Percentiles rank a stretch among this genome's conserved stretches.
Conservation (phyloP, 331 rosid genomes). For the Stylosanthes scabra region DNA sequence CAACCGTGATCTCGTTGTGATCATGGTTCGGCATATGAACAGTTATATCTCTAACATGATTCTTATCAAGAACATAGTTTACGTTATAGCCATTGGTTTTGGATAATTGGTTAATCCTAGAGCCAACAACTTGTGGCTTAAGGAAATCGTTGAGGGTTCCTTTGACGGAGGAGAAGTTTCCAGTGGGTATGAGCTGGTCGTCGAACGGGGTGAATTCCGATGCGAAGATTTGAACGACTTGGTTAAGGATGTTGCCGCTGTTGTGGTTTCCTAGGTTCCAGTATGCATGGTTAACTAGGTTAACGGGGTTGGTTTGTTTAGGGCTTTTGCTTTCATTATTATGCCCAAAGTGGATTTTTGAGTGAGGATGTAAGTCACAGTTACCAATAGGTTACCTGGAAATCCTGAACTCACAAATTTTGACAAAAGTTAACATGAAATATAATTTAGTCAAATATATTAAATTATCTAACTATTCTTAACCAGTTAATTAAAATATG, state of each 20-base stretch:
- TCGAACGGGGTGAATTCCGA: constrained; percentile 64
- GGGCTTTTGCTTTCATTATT: constrained; percentile 63
- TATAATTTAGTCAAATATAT: too few relatives aligned
- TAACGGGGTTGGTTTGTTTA: constrained; percentile 86
- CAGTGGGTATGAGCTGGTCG: constrained; percentile 62
- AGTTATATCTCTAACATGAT: too few relatives aligned
- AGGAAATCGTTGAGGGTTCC: constrained; percentile 86
- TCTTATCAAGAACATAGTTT: constrained; percentile 64
- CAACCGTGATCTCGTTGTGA: constrained; percentile 17
- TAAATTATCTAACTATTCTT: too few relatives aligned
- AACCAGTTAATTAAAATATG: too few relatives aligned
- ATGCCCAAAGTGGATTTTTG: constrained; percentile 48
- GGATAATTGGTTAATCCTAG: constrained; percentile 53
- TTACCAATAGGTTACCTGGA: constrained; percentile 72
- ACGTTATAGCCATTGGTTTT: constrained; percentile 64
- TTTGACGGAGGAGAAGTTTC: constrained; percentile 56
- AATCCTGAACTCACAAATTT: constrained; percentile 57
- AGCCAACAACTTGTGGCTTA: constrained; percentile 55
- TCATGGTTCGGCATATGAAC: constrained; percentile 6
- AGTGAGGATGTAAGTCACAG: constrained; percentile 50
- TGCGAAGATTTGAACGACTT: constrained; percentile 58
- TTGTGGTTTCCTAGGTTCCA: constrained; percentile 86
- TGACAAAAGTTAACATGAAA: too few relatives aligned
- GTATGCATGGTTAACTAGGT: constrained; percentile 67
- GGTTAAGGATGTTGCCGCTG: constrained; percentile 63